Percentiles rank a stretch among this genome's conserved stretches.
Conservation (phyloP, 2,329 filamentous ascomycete species). For the Diaporthe eres region DNA sequence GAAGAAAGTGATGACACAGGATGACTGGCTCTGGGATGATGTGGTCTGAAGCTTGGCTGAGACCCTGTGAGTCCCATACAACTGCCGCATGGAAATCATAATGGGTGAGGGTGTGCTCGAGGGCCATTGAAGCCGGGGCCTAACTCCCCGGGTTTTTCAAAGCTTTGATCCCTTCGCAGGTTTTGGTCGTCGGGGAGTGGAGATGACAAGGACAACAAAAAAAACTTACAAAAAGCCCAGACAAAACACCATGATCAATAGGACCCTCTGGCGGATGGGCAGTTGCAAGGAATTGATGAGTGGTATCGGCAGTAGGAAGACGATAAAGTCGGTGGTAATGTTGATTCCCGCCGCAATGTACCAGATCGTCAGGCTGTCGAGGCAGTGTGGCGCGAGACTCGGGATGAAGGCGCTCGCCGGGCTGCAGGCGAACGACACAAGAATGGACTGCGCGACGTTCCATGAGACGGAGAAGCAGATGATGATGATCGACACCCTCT, state of each 20-base stretch:
- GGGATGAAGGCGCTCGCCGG: conserved; percentile 46
- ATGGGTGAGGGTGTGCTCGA: not conserved
- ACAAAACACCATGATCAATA: conserved; percentile 44
- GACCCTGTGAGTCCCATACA: not conserved
- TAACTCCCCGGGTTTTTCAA: not conserved
- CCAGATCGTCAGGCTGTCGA: conserved; percentile 45
- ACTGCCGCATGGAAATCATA: not conserved
- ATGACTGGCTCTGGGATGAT: not conserved
- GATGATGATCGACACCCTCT: conserved; percentile 31
- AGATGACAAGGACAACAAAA: not conserved
- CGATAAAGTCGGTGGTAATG: conserved; percentile 53
- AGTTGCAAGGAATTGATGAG: conserved; percentile 54
- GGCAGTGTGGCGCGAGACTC: conserved; percentile 38
- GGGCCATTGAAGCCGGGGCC: not conserved
- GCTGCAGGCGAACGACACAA: conserved; percentile 49
- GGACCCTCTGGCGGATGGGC: conserved; percentile 42
- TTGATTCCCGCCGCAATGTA: conserved; percentile 51
- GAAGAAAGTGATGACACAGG: not conserved
- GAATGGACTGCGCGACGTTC: conserved; percentile 46
- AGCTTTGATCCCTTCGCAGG: not conserved
- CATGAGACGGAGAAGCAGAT: conserved; percentile 48
- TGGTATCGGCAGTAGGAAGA: conserved; percentile 56
- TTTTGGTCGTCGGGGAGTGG: not conserved
- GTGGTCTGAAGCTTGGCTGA: not conserved
- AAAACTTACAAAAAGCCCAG: conserved; percentile 44